These are phyloP conservation scores for Parsonsia alboflavescens DNA, from an alignment of 257 asterid species.

Conservation along the genomic window DNA sequence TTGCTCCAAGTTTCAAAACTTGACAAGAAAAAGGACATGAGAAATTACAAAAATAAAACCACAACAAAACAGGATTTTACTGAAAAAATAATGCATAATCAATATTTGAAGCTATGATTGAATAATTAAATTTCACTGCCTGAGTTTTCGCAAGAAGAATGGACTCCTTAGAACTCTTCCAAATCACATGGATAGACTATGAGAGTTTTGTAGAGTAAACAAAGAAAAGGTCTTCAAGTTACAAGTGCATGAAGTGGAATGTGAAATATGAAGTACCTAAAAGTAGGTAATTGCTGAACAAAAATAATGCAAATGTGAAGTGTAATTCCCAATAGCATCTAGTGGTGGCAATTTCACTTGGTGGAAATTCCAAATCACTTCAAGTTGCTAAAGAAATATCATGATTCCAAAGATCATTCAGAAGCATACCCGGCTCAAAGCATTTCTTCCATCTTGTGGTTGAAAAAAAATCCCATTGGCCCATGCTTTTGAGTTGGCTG, in stretches of 20 bases:
- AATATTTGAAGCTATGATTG: background rate
- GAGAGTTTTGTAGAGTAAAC: background rate
- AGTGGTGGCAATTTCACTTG: background rate
- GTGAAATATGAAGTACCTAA: background rate
- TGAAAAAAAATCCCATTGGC: conserved; percentile 67
- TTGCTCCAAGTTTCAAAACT: too few species aligned
- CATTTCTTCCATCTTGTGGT: conserved; percentile 47
- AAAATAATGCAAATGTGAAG: background rate
- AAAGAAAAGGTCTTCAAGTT: background rate
- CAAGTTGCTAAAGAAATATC: background rate
- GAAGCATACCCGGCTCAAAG: conserved; percentile 54
- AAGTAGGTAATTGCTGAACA: background rate
- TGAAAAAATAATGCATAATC: background rate
- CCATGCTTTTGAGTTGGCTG: conserved; percentile 88
- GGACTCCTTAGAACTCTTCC: background rate
- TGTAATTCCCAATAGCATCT: background rate
- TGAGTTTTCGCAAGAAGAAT: background rate
- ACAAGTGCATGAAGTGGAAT: background rate
- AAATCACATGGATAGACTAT: background rate
- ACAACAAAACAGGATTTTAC: background rate
- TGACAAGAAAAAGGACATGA: background rate
- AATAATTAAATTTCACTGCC: background rate
- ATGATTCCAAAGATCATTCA: conserved; percentile 10
- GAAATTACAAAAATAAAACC: background rate
- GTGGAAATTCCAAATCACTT: background rate